phyloP scores from a whole-genome alignment of 2,329 filamentous ascomycete species.

The Rhynchosporium graminicola region DNA sequence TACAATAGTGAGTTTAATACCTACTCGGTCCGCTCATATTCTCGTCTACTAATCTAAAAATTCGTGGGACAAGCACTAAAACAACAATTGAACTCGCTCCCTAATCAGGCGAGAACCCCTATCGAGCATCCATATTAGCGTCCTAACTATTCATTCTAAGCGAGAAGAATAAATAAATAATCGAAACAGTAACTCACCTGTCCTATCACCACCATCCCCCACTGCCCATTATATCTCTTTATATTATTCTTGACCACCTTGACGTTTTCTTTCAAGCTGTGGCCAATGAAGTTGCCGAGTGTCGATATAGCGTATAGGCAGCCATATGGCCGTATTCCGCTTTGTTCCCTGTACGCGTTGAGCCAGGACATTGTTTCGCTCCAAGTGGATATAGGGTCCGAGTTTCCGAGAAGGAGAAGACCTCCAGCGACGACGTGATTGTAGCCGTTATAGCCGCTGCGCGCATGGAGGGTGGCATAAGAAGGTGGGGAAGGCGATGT shows the following conservation, averaged over 20 bases:
- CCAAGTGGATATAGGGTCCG: slow-evolving; percentile 12
- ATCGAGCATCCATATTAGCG: not conserved
- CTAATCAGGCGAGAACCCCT: slow-evolving; percentile 13
- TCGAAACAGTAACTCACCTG: slow-evolving; percentile 3
- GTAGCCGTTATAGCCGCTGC: slow-evolving; percentile 9
- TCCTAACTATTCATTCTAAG: not conserved
- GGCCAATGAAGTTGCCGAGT: not conserved
- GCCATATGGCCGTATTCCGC: slow-evolving; percentile 1
- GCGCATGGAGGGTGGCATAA: not conserved
- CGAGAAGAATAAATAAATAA: not conserved
- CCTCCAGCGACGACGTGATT: slow-evolving; percentile 18
- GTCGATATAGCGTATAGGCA: not conserved
- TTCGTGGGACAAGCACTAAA: slow-evolving; percentile 16
- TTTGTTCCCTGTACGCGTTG: not conserved
- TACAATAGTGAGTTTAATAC: too few species aligned
- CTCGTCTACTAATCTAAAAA: not conserved
- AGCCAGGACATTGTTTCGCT: slow-evolving; percentile 8
- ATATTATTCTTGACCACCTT: not conserved
- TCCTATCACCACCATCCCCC: slow-evolving; percentile 11
- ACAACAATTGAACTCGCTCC: slow-evolving; percentile 17
- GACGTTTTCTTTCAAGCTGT: slow-evolving; percentile 6
- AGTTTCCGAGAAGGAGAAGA: slow-evolving; percentile 11
- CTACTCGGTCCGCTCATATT: too few species aligned
- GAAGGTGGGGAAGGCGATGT: not conserved
- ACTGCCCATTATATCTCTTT: slow-evolving; percentile 17